A percentile compares a stretch with the other conserved stretches of the same genome.
phyloP scores from a whole-genome alignment of 148 eudicot genomes.

The Chenopodium formosanum region DNA sequence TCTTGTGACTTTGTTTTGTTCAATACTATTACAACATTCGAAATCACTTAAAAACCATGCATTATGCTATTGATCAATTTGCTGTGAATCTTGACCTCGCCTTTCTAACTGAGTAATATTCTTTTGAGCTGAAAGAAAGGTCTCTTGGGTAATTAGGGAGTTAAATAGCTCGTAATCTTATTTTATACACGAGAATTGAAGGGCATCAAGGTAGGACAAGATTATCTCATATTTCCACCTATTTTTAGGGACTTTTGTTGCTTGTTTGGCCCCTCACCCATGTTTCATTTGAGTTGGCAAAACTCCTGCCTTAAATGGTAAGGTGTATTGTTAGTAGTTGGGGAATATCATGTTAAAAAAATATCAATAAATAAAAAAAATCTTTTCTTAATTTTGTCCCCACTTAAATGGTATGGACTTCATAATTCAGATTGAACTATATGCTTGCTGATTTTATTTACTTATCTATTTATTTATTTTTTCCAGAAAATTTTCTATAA shows the following conservation, averaged over 20 bases:
- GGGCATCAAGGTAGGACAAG: constrained; percentile 15
- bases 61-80: neutral
- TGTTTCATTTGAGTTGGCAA: constrained; percentile 39
- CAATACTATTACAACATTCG: neutral
- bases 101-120: neutral
- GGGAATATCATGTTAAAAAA: neutral
- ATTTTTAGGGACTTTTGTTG: constrained; percentile 23
- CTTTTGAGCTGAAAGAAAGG: neutral
- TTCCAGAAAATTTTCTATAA: no score
- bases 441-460: neutral
- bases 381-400: constrained; percentile 4
- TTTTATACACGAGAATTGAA: neutral
- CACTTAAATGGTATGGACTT: constrained; percentile 12
- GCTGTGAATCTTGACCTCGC: neutral
- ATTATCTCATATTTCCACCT: constrained; percentile 21
- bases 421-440: neutral
- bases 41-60: neutral
- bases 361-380: neutral
- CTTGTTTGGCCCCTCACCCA: constrained; percentile 32
- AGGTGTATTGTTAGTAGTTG: constrained; percentile 23
- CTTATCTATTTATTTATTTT: no score
- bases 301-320: constrained; percentile 22
- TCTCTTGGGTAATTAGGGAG: neutral
- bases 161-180: neutral
- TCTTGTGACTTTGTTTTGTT: constrained; percentile 11